Percentiles rank a stretch among this genome's conserved stretches.
Conservation (phyloP, 768 basidiomycete species). For the Paxillus involutus region DNA sequence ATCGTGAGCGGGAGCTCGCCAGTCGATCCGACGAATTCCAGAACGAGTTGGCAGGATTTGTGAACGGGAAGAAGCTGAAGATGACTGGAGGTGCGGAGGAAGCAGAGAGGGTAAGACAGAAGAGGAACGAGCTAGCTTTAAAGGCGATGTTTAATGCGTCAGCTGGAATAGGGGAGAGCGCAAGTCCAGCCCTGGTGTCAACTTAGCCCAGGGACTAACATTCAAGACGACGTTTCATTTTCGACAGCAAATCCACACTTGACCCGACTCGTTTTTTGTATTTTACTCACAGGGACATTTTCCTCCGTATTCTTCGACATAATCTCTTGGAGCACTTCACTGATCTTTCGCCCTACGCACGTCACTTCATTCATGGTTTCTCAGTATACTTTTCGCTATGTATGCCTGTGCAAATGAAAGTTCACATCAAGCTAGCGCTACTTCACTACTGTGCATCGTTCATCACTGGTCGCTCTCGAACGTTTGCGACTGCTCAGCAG, state of each 20-base stretch:
- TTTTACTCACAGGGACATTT: not conserved
- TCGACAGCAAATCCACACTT: not conserved
- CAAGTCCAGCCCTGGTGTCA: not conserved
- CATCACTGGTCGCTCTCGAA: too few species aligned
- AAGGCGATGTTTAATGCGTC: constrained; percentile 79
- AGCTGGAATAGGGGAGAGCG: constrained; percentile 4
- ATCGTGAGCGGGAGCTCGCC: constrained; percentile 73
- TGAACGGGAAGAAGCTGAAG: constrained; percentile 82
- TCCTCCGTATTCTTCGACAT: not conserved
- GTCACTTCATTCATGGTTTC: not conserved
- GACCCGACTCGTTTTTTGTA: not conserved
- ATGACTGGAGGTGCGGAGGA: constrained; percentile 97
- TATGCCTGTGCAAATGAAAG: too few species aligned
- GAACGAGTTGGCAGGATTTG: constrained; percentile 82
- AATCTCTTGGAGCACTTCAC: not conserved
- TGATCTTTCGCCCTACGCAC: constrained; percentile 1
- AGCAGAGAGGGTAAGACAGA: constrained; percentile 83
- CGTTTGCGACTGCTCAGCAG: too few species aligned
- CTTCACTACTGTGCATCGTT: too few species aligned
- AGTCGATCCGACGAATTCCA: constrained; percentile 80
- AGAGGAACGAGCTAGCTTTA: constrained; percentile 78
- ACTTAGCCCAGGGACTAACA: not conserved
- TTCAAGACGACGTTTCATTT: not conserved
- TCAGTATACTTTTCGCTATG: not conserved
- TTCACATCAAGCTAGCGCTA: too few species aligned